Base-by-base conservation (phyloP, 441 rosid species). In the Euphorbia schlechtendalii region DNA sequence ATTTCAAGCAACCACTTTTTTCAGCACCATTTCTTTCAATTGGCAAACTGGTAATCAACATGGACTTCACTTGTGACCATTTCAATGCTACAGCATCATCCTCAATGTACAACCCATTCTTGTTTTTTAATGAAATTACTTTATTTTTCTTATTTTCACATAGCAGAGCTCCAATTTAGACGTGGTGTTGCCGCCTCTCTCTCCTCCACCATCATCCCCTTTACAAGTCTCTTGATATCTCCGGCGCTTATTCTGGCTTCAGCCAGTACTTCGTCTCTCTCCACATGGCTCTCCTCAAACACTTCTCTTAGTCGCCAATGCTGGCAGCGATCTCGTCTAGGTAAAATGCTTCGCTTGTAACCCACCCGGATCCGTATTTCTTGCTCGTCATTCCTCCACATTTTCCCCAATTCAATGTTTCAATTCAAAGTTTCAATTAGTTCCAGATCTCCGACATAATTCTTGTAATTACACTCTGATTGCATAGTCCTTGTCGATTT, bases 321-420 rank as follows among this genome's bases (percentile, higher is more conserved):
- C 96, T 8, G 90, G 96, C 55, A 88, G 96, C 65, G 94, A 88
- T 71, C 96, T 91, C 52, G 73, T 86, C 41, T 88, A 96, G 98
- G 84, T 86, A 5, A 74, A 80, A 43, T 88, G 98, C 77, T 85
- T 96, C 45, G 81, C 94, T 46, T 91, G 94, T 63, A 73, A 68
- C 41, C 61, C 77, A 10, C 86, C 86, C 28, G 75, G 84, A 63
- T 76, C 93, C 55, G 71, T 81, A 61, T 91, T 86, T 73, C 78
- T 85, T 61, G 76, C 94, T 6, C 97, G 96, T 48, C 94, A 76
- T 41, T 86, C 96, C 12, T 59, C 96, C 56, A 77, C n/a, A n/a
- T n/a, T n/a, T n/a, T n/a, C n/a, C n/a, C n/a, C 82, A 8, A 36
- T 78, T 38, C 96, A 88, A 66, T 91, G 97, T 79, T 88, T 73